Evolutionary conservation across 176 grass and related monocot species (phyloP).

Genomic region (Pontederia paniculata): DNA sequence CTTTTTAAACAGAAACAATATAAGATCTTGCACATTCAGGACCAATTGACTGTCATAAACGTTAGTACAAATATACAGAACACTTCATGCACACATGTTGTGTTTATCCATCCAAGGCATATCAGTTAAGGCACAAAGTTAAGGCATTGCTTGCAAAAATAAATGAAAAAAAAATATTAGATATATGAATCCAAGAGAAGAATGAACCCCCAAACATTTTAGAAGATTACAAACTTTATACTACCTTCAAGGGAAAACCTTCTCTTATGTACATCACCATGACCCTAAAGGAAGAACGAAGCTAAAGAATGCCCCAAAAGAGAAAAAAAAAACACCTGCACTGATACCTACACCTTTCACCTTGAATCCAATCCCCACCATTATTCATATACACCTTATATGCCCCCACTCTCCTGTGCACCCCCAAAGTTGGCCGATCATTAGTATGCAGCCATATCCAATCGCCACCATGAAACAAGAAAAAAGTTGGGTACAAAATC

Average conservation of each 20-base stretch:
- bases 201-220: slow-evolving; percentile 9
- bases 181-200: slow-evolving; percentile 10
- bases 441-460: not conserved
- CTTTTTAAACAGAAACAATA: too few species aligned
- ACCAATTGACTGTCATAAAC: too few species aligned
- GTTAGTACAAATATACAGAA: too few species aligned
- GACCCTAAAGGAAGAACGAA: not conserved
- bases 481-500: not conserved
- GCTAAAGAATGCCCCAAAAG: not conserved
- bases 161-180: not conserved
- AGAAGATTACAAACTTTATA: slow-evolving; percentile 1
- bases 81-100: too few species aligned
- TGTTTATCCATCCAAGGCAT: too few species aligned
- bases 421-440: not conserved
- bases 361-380: not conserved
- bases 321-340: not conserved
- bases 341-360: not conserved
- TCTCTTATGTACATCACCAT: slow-evolving; percentile 12
- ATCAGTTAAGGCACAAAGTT: too few species aligned
- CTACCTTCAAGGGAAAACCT: slow-evolving; percentile 8
- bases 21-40: too few species aligned
- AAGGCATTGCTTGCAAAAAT: not conserved
- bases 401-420: not conserved
- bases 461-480: not conserved
- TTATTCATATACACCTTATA: not conserved